These are phyloP conservation scores for Lepidium aucheri DNA, from an alignment of 345 rosid species.

Conservation along the genomic window DNA sequence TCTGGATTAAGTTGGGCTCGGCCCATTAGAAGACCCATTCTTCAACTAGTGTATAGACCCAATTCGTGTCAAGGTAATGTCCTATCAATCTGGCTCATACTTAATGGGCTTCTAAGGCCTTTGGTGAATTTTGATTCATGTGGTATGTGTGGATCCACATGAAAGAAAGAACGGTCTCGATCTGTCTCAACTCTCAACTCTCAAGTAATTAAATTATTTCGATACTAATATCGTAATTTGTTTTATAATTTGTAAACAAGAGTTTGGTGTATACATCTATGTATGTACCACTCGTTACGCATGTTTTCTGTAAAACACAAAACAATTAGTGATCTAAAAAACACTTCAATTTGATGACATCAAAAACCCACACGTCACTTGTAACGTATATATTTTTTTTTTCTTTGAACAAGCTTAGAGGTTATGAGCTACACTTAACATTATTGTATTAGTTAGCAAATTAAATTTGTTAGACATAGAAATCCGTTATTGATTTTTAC, in stretches of 20 bases:
- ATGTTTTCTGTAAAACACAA: conserved; percentile 1
- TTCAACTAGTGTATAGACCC: no score
- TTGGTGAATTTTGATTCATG: neutral
- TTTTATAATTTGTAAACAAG: neutral
- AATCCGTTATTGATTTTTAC: neutral
- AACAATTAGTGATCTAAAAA: neutral
- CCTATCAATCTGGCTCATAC: no score
- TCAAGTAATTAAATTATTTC: neutral
- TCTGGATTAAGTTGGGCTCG: neutral
- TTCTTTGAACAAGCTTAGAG: neutral
- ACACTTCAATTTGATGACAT: conserved; percentile 12
- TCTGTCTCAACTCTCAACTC: no score
- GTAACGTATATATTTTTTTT: neutral
- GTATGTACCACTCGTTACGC: conserved; percentile 9
- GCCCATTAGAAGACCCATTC: neutral
- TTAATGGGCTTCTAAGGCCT: no score
- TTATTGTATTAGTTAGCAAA: neutral
- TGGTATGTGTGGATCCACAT: neutral
- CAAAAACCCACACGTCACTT: conserved; percentile 1
- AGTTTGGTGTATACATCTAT: neutral
- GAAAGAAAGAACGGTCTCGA: no score
- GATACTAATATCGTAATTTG: neutral
- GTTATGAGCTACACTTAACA: neutral
- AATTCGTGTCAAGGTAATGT: no score
- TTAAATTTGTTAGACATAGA: neutral